phyloP scores from a whole-genome alignment of 2,329 filamentous ascomycete species.

The Diaporthe batatas region DNA sequence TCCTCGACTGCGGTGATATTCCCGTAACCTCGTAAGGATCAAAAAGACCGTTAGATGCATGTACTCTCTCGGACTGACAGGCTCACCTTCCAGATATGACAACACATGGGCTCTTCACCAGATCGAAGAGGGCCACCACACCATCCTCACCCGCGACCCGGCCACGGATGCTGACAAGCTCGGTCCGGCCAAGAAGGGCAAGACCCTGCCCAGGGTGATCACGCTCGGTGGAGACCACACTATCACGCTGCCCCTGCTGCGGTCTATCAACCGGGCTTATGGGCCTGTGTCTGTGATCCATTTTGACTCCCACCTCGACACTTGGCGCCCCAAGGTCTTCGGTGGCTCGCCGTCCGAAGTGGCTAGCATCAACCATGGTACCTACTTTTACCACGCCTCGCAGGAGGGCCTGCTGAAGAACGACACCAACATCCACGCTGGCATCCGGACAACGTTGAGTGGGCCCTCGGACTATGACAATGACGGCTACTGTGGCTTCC shows the following conservation, averaged over 20 bases:
- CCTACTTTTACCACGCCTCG: constrained; percentile 87
- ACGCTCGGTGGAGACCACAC: constrained; percentile 78
- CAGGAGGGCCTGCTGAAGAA: constrained; percentile 84
- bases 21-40: constrained; percentile 81
- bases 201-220: constrained; percentile 84
- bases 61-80: background rate
- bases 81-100: constrained; percentile 72
- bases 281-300: constrained; percentile 73
- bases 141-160: constrained; percentile 78
- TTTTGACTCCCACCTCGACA: constrained; percentile 76
- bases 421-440: constrained; percentile 88
- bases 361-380: constrained; percentile 87
- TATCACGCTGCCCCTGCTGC: constrained; percentile 70
- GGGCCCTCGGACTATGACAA: constrained; percentile 87
- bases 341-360: constrained; percentile 83
- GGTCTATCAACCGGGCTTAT: constrained; percentile 72
- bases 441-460: constrained; percentile 85
- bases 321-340: constrained; percentile 85
- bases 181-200: constrained; percentile 79
- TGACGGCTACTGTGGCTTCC: constrained; percentile 86
- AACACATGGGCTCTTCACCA: constrained; percentile 85
- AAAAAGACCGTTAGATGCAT: too few relatives aligned
- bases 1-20: constrained; percentile 87
- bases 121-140: constrained; percentile 87
- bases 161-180: constrained; percentile 75